phyloP scores from a whole-genome alignment of 257 asterid genomes.

The Cinchona pubescens region DNA sequence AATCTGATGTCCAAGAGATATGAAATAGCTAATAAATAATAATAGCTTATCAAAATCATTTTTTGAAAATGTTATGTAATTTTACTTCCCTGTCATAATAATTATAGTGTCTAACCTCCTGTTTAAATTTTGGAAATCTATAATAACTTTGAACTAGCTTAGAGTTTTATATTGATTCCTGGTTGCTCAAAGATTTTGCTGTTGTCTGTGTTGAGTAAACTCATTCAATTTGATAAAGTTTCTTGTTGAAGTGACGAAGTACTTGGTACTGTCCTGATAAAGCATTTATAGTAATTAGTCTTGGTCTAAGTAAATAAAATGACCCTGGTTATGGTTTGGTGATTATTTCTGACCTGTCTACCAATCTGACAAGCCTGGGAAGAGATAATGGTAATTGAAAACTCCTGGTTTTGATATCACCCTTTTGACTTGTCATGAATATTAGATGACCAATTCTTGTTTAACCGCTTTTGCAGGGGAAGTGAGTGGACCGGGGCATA shows the following conservation, averaged over 20 bases:
- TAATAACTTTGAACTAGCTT: not conserved
- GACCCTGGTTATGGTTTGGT: not conserved
- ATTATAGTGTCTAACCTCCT: not conserved
- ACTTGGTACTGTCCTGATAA: not conserved
- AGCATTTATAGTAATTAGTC: not conserved
- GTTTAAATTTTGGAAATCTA: not conserved
- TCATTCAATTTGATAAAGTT: not conserved
- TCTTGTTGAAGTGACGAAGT: not conserved
- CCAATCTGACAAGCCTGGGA: not conserved
- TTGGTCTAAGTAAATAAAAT: not conserved
- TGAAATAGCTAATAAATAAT: not conserved
- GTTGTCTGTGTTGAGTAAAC: not conserved
- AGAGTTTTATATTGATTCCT: not conserved
- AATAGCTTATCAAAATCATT: not conserved
- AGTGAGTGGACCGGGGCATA: conserved; percentile 88
- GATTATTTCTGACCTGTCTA: not conserved
- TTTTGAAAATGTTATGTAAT: no score
- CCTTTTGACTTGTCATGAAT: not conserved
- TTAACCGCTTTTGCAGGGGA: conserved; percentile 49
- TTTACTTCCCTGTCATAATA: not conserved
- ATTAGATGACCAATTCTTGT: not conserved
- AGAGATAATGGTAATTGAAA: not conserved
- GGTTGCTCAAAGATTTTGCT: not conserved
- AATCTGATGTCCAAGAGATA: not conserved
- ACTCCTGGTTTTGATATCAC: not conserved